Evolutionary conservation across 768 basidiomycete genomes (phyloP), one percentile per base, ranked within the genome.

Genomic region (Strobilomyces dryophilus): DNA sequence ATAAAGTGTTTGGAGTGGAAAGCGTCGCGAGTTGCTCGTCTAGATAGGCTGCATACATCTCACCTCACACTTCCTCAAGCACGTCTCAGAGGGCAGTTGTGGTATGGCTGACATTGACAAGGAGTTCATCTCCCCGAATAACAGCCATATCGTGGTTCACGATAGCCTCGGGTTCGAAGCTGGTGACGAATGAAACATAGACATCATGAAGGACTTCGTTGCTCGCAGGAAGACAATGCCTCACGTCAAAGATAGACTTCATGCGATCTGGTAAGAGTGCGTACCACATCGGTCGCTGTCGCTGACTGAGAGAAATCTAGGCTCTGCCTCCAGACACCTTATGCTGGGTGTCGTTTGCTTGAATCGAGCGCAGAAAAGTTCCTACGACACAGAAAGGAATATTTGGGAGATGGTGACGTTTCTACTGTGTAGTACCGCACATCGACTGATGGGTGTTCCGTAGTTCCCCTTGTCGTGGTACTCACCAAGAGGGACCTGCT

Each of bases 401-500:
- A 50, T 11, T 37, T 60, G 5, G 55, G 59, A 8, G 14, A 57
- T 2, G 32, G 59, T 60, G 8, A 3, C 29, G 4, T 8, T 18
- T n/a, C 24, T 46, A 1, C n/a, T 41, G 17, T 5, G 4, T 21
- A 24, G 8, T 27, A 3, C 4, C 21, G 32, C 15, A 26, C 32
- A 4, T 29, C 29, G 29, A 29, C 45, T 55, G 29, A 56, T 20
- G 8, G 4, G 15, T 9, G 9, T 7, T 34, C n/a, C 8, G 3
- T 5, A 61, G 42, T 57, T 20, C 59, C 55, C 4, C 51, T 60
- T 11, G 55, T 60, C 3, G 49, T 58, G 27, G 59, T 60, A 1
- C 60, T 60, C 34, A 60, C 59, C 2, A 60, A 61, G 50, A 27
- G 45, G 9, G 59, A 60, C 35, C 24, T 57, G 8, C 49, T 60